Conservation (phyloP, 345 rosid genomes). For the Capsella bursapastoris region DNA sequence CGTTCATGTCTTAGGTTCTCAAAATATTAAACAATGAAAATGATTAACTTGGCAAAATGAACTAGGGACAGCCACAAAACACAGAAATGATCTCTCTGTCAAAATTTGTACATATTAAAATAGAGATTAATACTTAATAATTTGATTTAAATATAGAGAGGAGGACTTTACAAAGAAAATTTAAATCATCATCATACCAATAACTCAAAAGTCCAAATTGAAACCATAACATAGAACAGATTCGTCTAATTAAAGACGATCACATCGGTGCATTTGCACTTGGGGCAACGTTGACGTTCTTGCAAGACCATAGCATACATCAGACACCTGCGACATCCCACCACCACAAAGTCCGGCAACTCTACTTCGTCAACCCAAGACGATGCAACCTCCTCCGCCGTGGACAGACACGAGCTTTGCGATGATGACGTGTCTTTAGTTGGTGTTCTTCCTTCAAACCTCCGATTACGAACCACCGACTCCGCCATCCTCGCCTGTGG, state of each 20-base stretch:
- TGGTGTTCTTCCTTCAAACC: constrained; percentile 19
- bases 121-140: neutral
- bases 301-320: constrained; percentile 26
- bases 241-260: constrained; percentile 3
- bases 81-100: constrained; percentile 14
- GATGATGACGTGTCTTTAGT: constrained; percentile 24
- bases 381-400: constrained; percentile 41
- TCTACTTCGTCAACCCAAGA: constrained; percentile 33
- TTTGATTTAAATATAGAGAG: neutral
- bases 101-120: neutral
- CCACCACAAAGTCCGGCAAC: constrained; percentile 14
- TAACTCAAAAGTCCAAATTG: constrained; percentile 14
- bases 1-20: constrained; percentile 2
- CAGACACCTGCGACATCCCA: constrained; percentile 31
- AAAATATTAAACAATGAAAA: neutral
- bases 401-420: constrained; percentile 30
- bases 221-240: constrained; percentile 13
- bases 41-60: constrained; percentile 6
- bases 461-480: constrained; percentile 8
- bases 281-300: constrained; percentile 29
- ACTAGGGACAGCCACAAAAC: constrained; percentile 16
- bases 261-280: constrained; percentile 15
- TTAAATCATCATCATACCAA: neutral
- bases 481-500: neutral
- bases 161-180: constrained; percentile 12